Base-by-base conservation (phyloP, 768 basidiomycete genomes). In the Amanita exitialis region DNA sequence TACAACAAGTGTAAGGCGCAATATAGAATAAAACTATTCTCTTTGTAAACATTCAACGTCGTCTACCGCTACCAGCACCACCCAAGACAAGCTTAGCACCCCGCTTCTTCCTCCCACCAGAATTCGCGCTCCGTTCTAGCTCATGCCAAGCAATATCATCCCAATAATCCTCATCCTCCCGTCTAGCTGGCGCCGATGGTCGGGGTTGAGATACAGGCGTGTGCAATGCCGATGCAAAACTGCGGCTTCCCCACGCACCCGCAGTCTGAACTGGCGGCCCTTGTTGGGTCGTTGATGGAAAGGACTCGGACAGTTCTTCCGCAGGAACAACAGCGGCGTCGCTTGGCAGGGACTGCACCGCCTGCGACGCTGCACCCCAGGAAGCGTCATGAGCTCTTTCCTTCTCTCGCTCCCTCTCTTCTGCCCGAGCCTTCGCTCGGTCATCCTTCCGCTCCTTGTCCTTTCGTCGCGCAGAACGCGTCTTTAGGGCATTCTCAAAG, bases 361-460 rank as follows among this genome's bases (percentile, higher is more conserved):
- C 27, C 23, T 15, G 20, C 15, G 44, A 5, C 25, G 44, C 44
- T 10, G 44, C 25, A n/a, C 18, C 25, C 36, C 51, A 45, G 13
- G 42, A 28, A 30, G 34, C 36, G 30, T 20, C 30, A 16, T 42
- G 15, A 21, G n/a, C 30, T 7, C 61, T 67, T 56, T 72, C 70
- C 66, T 69, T 77, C 65, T 90, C 90, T 49, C 72, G 64, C 58
- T 86, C 89, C 56, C 71, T 73, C 60, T 86, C 84, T 66, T 97
- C 94, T 21, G 86, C 88, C 13, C 79, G 73, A 1, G 70, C 70
- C 46, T 83, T 82, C 2, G 94, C 94, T 42, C 82, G 77, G 63
- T 97, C 92, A 61, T 98, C 95, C 62, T 84, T 90, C 63, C 78
- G 74, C 46, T 75, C 82, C 68, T 88, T 89, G 66, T 95, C 91